Base-by-base conservation (phyloP, 805 yeast genomes). In the Barnettozyma wickerhamii region DNA sequence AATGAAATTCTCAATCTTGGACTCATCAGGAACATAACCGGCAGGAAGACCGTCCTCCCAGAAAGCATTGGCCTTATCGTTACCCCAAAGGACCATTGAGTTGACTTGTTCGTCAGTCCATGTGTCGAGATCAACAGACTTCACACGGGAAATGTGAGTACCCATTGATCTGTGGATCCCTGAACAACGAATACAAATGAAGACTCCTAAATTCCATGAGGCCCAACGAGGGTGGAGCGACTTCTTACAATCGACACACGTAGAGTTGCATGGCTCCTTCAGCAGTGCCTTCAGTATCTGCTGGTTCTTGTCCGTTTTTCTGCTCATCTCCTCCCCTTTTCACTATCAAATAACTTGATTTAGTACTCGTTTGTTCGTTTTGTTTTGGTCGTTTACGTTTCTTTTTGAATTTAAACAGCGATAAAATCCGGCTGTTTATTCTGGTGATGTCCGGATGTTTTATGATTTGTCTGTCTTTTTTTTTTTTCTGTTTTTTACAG, bases 141-240 rank as follows among this genome's bases (percentile, higher is more conserved):
- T 87, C 37, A 93, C 98, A 56, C 87, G 75, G 21, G 95, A 82
- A 35, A 91, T 88, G 64, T 91, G 99, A 0, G 97, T 90, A 1
- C 99, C 98, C 82, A 91, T 79, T 38, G 91, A 78, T 58, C 98
- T 73, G 60, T 91, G 99, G 47, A 91, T 84, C 2, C 99, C 99
- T 2, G 97, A 90, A 63, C 99, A 91, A 53, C 93, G 74, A 49
- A 91, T 91, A 63, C 99, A 91, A 31, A 91, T 75, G 56, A 93
- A 90, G 42, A 93, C 79, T 19, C 99, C 99, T 40, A 91, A 63
- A 52, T 84, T 89, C 96, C 97, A 91, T 15, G 95, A 82, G 10
- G 98, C 96, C 99, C 99, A 91, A 40, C 98, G 74, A 18, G 99
- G 99, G 62, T 91, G 95, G 27, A 83, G 74, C 12, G 91, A 75